Percentiles rank a stretch among this genome's conserved stretches.
Evolutionary conservation across 2,329 filamentous ascomycete species (phyloP).

Genomic region (Trichoderma sp.): DNA sequence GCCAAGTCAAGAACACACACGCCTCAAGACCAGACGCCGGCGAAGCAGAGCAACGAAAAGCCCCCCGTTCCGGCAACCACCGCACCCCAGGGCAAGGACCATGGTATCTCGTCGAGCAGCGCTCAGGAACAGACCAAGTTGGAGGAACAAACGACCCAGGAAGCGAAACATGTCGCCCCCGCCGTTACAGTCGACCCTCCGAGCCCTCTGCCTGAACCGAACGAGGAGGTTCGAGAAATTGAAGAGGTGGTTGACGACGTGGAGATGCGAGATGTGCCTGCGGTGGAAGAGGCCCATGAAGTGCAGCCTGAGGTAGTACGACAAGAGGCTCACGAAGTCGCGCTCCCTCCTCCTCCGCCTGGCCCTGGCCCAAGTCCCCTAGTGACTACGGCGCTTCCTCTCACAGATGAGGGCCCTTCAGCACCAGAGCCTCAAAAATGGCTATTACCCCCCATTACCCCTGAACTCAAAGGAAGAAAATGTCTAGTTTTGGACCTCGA

Average conservation of each 20-base stretch:
- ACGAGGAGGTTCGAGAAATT: conserved; percentile 27
- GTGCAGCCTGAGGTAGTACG: conserved; percentile 38
- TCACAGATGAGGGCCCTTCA: conserved; percentile 42
- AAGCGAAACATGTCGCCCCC: conserved; percentile 47
- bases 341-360: conserved; percentile 44
- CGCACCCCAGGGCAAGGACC: conserved; percentile 41
- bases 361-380: conserved; percentile 46
- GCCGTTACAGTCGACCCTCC: conserved; percentile 46
- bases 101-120: conserved; percentile 46
- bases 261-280: conserved; percentile 61
- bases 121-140: conserved; percentile 47
- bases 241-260: conserved; percentile 57
- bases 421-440: conserved; percentile 54
- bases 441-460: conserved; percentile 77
- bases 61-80: conserved; percentile 38
- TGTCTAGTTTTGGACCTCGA: conserved; percentile 94
- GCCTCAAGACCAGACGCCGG: conserved; percentile 49
- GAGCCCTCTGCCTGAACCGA: conserved; percentile 28
- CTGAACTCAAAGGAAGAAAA: conserved; percentile 82
- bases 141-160: conserved; percentile 43
- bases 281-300: conserved; percentile 51
- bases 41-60: conserved; percentile 49
- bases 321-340: conserved; percentile 34
- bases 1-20: conserved; percentile 54
- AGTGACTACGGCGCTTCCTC: conserved; percentile 40